These are phyloP conservation scores for Alliaria petiolata DNA, from an alignment of 345 rosid species.

Conservation along the genomic window DNA sequence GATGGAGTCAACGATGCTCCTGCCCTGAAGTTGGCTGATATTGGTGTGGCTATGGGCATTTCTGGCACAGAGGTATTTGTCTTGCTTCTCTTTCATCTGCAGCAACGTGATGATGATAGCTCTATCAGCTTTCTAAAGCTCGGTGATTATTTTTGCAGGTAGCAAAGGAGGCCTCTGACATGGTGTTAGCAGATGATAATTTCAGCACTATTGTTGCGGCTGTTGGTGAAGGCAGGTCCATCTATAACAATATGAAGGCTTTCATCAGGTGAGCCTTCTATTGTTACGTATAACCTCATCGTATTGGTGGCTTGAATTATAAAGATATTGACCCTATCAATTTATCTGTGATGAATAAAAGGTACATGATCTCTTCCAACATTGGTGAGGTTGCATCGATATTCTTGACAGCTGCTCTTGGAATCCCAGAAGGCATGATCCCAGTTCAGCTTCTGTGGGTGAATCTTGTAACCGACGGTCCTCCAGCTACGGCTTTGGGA, in stretches of 20 bases:
- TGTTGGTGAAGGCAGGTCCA: conserved; percentile 96
- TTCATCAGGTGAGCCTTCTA: conserved; percentile 66
- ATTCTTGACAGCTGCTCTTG: conserved; percentile 92
- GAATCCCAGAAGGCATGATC: conserved; percentile 98
- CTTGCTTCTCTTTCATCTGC: background rate
- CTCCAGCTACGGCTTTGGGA: conserved; percentile 97
- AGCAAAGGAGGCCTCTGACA: conserved; percentile 97
- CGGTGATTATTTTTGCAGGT: conserved; percentile 43
- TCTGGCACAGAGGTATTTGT: conserved; percentile 87
- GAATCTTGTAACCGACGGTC: conserved; percentile 97
- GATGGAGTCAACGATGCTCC: conserved; percentile 99
- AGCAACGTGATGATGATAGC: background rate
- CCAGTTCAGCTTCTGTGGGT: conserved; percentile 99
- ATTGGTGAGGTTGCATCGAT: conserved; percentile 98
- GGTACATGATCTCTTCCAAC: conserved; percentile 99
- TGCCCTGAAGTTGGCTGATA: conserved; percentile 94
- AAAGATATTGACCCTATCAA: background rate
- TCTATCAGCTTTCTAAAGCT: background rate
- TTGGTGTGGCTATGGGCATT: conserved; percentile 98
- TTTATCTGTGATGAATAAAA: conserved; percentile 30
- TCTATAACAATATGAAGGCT: conserved; percentile 96
- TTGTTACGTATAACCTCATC: background rate
- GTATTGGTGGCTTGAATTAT: background rate
- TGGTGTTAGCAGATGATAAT: conserved; percentile 99
- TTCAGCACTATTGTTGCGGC: conserved; percentile 96